Evolutionary conservation across 2,329 filamentous ascomycete genomes (phyloP).

Genomic region (Pyrenophora graminea): DNA sequence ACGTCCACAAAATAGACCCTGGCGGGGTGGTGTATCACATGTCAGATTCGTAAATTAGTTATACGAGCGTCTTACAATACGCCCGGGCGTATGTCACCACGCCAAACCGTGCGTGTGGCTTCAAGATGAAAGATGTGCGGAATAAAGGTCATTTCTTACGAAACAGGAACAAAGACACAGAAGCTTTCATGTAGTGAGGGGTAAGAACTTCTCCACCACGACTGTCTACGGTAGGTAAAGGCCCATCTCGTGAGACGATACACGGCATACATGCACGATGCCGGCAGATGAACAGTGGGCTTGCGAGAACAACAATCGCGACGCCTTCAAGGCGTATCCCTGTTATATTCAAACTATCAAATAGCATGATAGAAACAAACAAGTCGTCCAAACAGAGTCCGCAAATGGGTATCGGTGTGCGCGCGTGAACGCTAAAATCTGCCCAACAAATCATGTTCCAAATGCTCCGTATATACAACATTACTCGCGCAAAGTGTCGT

Average conservation of each 20-base stretch:
- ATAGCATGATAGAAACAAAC: constrained; percentile 8
- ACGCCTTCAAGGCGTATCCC: constrained; percentile 5
- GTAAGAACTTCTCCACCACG: neutral
- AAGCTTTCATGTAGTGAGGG: neutral
- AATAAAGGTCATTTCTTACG: neutral
- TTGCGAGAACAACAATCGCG: neutral
- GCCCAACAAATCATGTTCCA: constrained; percentile 16
- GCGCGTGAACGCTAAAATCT: constrained; percentile 28
- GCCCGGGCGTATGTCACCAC: no score
- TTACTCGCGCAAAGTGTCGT: constrained; percentile 62
- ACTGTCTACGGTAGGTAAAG: neutral
- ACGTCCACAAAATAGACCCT: neutral
- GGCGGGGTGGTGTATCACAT: constrained; percentile 11
- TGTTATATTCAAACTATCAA: constrained; percentile 10
- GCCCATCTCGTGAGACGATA: neutral
- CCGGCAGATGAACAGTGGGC: neutral
- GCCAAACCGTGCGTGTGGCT: neutral
- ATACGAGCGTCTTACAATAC: neutral
- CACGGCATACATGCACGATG: constrained; percentile 4
- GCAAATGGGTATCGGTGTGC: constrained; percentile 43
- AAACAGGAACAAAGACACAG: neutral
- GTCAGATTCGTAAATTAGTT: constrained; percentile 1
- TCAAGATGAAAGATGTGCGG: neutral
- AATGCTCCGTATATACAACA: constrained; percentile 6
- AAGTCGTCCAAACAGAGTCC: constrained; percentile 14